phyloP scores from a whole-genome alignment of 768 basidiomycete species.

The Amylocystis lapponica region DNA sequence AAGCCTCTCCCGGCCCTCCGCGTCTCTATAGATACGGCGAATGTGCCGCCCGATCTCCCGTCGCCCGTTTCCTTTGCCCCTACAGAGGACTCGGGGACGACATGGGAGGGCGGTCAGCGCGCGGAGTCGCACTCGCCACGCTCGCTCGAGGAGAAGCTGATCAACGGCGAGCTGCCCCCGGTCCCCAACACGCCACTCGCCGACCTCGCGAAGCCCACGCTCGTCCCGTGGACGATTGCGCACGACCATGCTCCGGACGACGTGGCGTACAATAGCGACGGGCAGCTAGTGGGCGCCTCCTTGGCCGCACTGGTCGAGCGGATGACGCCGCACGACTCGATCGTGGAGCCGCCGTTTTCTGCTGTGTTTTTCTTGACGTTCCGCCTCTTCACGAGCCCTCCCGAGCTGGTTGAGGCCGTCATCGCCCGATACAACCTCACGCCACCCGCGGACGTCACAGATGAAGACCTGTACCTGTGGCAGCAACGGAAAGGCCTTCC shows the following conservation, averaged over 20 bases:
- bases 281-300: slow-evolving; percentile 86
- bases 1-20: slow-evolving; percentile 29
- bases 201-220: slow-evolving; percentile 10
- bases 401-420: slow-evolving; percentile 69
- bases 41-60: slow-evolving; percentile 36
- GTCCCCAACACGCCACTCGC: slow-evolving; percentile 35
- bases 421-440: slow-evolving; percentile 80
- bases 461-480: slow-evolving; percentile 68
- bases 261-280: slow-evolving; percentile 86
- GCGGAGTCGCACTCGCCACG: slow-evolving; percentile 20
- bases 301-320: slow-evolving; percentile 89
- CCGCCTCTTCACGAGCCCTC: slow-evolving; percentile 80
- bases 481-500: slow-evolving; percentile 84
- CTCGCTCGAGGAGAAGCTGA: slow-evolving; percentile 47
- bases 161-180: slow-evolving; percentile 45
- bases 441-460: slow-evolving; percentile 51
- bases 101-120: slow-evolving; percentile 48
- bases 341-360: slow-evolving; percentile 83
- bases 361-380: slow-evolving; percentile 95
- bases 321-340: slow-evolving; percentile 91
- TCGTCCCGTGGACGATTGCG: slow-evolving; percentile 42
- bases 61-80: slow-evolving; percentile 44
- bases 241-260: slow-evolving; percentile 82
- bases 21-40: slow-evolving; percentile 19
- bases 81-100: slow-evolving; percentile 53